phyloP scores from a whole-genome alignment of 306 rosid species.

The Trifolium pratense region DNA sequence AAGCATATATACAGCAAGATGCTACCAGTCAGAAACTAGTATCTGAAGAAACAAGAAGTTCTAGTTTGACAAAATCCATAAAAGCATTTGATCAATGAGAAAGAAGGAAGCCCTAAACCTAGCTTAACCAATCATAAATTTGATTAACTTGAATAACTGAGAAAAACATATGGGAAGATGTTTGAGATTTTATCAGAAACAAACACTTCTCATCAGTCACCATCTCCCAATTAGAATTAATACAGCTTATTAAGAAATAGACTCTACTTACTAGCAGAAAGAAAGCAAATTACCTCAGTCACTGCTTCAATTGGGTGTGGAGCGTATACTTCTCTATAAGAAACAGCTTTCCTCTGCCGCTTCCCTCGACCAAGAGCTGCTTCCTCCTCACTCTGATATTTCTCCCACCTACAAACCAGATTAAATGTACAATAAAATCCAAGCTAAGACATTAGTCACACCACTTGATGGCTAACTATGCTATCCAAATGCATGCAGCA shows the following conservation, averaged over 20 bases:
- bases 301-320: conserved; percentile 77
- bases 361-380: conserved; percentile 99
- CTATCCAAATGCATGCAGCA: conserved; percentile 31
- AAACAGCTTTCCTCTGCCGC: conserved; percentile 94
- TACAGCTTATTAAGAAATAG: conserved; percentile 19
- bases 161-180: conserved; percentile 13
- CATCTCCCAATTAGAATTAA: conserved; percentile 9
- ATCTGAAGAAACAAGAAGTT: conserved; percentile 15
- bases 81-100: conserved; percentile 20
- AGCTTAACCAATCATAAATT: conserved; percentile 18
- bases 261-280: conserved; percentile 41
- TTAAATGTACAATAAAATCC: conserved; percentile 27
- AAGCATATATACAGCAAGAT: conserved; percentile 2
- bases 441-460: conserved; percentile 29
- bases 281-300: conserved; percentile 72
- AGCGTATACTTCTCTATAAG: conserved; percentile 93
- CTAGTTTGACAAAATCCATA: conserved; percentile 16
- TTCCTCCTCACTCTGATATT: conserved; percentile 96
- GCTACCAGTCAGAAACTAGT: conserved; percentile 13
- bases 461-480: conserved; percentile 36
- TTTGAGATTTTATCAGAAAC: conserved; percentile 7
- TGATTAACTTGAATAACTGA: conserved; percentile 2
- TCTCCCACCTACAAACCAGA: conserved; percentile 84
- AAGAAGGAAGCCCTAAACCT: conserved; percentile 2
- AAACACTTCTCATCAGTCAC: conserved; percentile 25